Evolutionary conservation across 2,329 filamentous ascomycete species (phyloP), one percentile per base, ranked within the genome.

Genomic region (Monascus ruber): DNA sequence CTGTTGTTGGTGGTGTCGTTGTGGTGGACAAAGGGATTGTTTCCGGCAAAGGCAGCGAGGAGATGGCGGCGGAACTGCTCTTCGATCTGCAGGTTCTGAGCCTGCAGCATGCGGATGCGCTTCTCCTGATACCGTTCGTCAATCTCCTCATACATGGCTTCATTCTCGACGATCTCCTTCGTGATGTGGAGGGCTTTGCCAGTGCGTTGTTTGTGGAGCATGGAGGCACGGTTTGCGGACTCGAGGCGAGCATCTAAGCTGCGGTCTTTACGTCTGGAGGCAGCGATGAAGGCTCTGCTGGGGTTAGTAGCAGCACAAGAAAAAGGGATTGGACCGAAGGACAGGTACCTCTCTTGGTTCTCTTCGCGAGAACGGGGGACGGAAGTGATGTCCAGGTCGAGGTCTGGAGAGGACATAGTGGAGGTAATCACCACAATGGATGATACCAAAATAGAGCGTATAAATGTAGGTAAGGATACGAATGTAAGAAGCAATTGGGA

Each of bases 111-210:
- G n/a, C 53, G 55, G 33, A 60, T 55, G 27, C 60, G 56, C 41
- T 63, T 63, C 37, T 62, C 59, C 40, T 62, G 58, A 36, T 62
- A 62, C 41, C 88, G 83, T 49, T 94, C 85, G 38, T 94, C 87
- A 54, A 94, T 85, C 60, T 94, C 88, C 54, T 94, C 87, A 56
- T 95, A 95, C 85, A 94, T 94, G 59, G 93, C 86, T 59, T 94
- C 88, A 46, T 85, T 87, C 49, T 83, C 70, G 8, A 94, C 87
- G 63, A 91, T 87, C 53, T 91, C 76, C 60, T 88, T 83, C 25
- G 82, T 87, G 42, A 95, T 83, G 49, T 80, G 79, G 43, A 95
- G 72, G 2, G 75, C 78, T 50, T 86, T 83, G 31, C 88, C 89
- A 0, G 88, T 94, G 11, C 87, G 79, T 58, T 81, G 76, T 66